These are phyloP conservation scores for Melampsora abietis-canadensis DNA, from an alignment of 1,284 basidiomycete genomes.

Conservation along the genomic window DNA sequence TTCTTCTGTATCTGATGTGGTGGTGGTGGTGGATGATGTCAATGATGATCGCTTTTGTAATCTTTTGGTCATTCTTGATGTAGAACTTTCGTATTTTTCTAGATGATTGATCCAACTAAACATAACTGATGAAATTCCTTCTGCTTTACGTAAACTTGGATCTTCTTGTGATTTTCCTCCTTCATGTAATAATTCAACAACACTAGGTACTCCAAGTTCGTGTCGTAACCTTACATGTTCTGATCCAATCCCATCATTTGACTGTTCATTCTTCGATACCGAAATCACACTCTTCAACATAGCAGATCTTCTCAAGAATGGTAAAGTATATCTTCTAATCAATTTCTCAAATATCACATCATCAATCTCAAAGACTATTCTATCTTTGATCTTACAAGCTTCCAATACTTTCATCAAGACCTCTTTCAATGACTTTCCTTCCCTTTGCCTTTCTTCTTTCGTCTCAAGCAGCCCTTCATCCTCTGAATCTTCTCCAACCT, in stretches of 20 bases:
- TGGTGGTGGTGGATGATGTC: background rate
- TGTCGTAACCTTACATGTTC: conserved; percentile 25
- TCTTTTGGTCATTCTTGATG: background rate
- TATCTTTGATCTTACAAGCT: conserved; percentile 28
- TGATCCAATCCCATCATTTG: background rate
- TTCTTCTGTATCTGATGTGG: conserved; percentile 14
- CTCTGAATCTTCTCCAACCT: conserved; percentile 1
- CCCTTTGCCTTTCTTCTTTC: conserved; percentile 10
- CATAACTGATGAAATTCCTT: background rate
- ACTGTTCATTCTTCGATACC: background rate
- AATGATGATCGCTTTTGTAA: background rate
- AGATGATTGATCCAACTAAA: background rate
- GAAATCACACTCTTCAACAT: conserved; percentile 65
- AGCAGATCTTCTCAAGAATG: conserved; percentile 85
- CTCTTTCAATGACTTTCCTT: conserved; percentile 7
- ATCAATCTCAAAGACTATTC: conserved; percentile 31
- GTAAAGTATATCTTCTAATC: conserved; percentile 56
- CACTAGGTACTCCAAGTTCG: conserved; percentile 25
- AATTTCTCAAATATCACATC: conserved; percentile 25
- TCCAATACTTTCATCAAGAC: conserved; percentile 19
- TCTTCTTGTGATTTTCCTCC: background rate
- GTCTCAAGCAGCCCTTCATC: conserved; percentile 6
- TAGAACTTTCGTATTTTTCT: background rate
- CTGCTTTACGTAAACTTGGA: background rate
- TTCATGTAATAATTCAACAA: conserved; percentile 15